Evolutionary conservation across 2,329 filamentous ascomycete species (phyloP), one percentile per base, ranked within the genome.

Genomic region (Zelopaecilomyces penicillatus): DNA sequence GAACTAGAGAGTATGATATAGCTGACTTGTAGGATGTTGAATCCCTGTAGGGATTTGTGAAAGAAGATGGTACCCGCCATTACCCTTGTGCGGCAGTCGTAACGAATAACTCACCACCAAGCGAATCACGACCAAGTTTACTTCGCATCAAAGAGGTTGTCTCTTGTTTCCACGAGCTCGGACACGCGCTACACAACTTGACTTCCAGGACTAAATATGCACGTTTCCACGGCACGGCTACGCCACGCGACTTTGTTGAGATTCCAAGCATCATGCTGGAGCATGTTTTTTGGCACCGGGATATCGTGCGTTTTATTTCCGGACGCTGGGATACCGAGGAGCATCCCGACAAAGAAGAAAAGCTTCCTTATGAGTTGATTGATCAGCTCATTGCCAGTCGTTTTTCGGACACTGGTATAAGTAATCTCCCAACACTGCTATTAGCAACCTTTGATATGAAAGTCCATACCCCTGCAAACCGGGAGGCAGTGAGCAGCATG

Each of bases 361-460:
- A 73, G 44, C 85, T 88, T 45, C 81, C 83, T 0, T 78, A 85
- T 54, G 79, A 81, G 6, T 67, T 88, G n/a, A 80, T 87, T 49
- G 68, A 78, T 52, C 82, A 78, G 59, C 74, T 85, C 48, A 80
- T 88, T 55, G 73, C 70, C 38, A 85, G 32, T 29, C 44, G 31
- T 10, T 46, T 40, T 43, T 40, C 40, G 26, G 11, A 39, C 39
- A 12, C 19, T 30, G 44, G 39, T 6, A 35, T 39, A 19, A 31
- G 30, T 6, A 35, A 32, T 5, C 37, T 44, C 7, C 10, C 12
- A 5, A 44, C 87, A 62, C 67, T 88, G 43, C 83, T 87, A 64
- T 87, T 87, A 56, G 84, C 82, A 41, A 83, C 84, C 50, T 87
- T 83, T 54, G 83, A 87, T 58, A 87, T 88, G 82, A 75, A 77